Base-by-base conservation (phyloP, 345 rosid species). In the Populus simonii region DNA sequence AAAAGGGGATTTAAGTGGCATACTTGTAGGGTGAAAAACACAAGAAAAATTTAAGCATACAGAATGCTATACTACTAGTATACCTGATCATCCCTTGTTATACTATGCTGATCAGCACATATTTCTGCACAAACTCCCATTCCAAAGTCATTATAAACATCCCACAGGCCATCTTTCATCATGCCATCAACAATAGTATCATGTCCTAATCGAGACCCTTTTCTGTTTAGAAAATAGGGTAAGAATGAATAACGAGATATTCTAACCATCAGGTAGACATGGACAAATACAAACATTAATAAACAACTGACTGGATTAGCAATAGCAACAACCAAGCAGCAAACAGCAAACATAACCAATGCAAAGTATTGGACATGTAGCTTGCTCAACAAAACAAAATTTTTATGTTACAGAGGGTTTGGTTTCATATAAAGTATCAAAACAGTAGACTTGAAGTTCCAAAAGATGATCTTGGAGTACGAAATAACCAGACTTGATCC, bases 61-160 rank as follows among this genome's bases (percentile, higher is more conserved):
- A 41, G 45, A 6, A 5, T 35, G 49, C 11, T 18, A 47, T 6
- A 61, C 23, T 33, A 36, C 29, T 31, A 68, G 20, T 17, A 41
- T 68, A 78, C 84, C 81, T 82, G 84, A 25, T 74, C 81, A 45
- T 82, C 79, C 65, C 76, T 74, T 47, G 81, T 69, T 68, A 82
- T 82, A 5, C 15, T 23, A 71, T 82, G 65, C 62, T 74, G 75
- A 63, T 78, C 84, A 10, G 74, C 81, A 70, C 81, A 82, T 27
- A 82, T 62, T 82, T 82, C 84, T 63, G 53, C 84, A 74, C 84
- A 82, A 51, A 82, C 80, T 62, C 84, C 84, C 84, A 82, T 82
- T 78, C 81, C 81, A 74, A 82, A 74, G 84, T 82, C 81, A 62
- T 82, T 82, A 82, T 74, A 78, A 51, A 78, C 79, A 70, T 82